Base-by-base conservation (phyloP, 331 rosid genomes). In the Cucumis variabilis region DNA sequence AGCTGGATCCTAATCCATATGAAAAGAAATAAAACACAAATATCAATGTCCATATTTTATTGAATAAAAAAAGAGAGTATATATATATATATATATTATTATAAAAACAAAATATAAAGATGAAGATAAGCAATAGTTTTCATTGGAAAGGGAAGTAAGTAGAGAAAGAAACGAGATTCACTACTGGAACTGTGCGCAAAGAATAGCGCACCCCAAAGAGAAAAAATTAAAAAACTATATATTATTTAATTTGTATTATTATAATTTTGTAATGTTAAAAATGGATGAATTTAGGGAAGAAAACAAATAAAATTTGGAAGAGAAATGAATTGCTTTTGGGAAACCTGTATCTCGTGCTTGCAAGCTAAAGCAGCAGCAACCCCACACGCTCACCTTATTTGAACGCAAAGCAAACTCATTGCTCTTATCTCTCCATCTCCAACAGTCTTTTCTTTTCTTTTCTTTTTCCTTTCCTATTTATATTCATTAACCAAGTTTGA, bases 241-340 rank as follows among this genome's bases (percentile, higher is more conserved):
- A 0, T 23, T n/a, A 1, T 33, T 33, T n/a, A n/a, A 65, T 65
- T 65, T 0, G 2, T 60, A 60, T 60, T 19, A 60, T 60, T 19
- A 19, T 60, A 4, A 60, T 19, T 60, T 24, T 24, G 16, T 24
- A 11, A 19, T 20, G 12, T 20, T 20, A 44, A 75, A 44, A 19
- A 16, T 37, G 7, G 0, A 74, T 9, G 3, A 20, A 33, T 17
- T 37, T 81, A 7, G 2, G 51, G 27, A 55, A 81, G 6, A 51
- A 78, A 51, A 24, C 33, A 76, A 25, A 78, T 51, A 15, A 48
- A 78, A 27, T 8, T 27, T 80, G 25, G 62, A 55, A 81, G 11
- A 51, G 14, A 51, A n/a, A n/a, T n/a, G n/a, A 25, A 78, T 55
- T 81, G 85, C 70, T 55, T 81, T 81, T 28, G 70, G 85, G 70